These are phyloP conservation scores for Colletotrichum melonis DNA, from an alignment of 2,329 filamentous ascomycete genomes.

Conservation along the genomic window DNA sequence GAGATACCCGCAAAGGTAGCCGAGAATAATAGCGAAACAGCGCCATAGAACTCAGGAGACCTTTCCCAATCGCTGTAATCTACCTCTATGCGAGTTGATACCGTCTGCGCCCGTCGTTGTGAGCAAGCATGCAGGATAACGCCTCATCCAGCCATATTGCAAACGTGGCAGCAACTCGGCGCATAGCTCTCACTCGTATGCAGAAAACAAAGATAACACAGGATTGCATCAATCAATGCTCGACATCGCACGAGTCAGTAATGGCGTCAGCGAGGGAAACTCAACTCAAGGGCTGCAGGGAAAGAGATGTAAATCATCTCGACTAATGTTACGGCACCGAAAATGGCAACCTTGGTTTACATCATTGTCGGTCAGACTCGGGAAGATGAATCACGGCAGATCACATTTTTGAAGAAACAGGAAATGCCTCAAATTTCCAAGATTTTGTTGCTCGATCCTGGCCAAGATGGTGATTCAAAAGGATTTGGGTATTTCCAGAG, in stretches of 20 bases:
- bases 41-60: background rate
- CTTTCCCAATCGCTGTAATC: background rate
- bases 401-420: background rate
- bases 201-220: slow-evolving; percentile 8
- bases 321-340: slow-evolving; percentile 5
- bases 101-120: background rate
- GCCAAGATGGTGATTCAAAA: background rate
- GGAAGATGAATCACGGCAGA: background rate
- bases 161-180: background rate
- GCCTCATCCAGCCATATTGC: background rate
- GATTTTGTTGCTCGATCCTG: background rate
- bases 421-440: slow-evolving; percentile 6
- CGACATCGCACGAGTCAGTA: slow-evolving; percentile 30
- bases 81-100: background rate
- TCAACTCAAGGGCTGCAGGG: background rate
- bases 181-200: background rate
- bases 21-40: slow-evolving; percentile 33
- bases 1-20: slow-evolving; percentile 19
- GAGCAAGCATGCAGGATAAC: background rate
- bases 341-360: background rate
- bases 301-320: background rate
- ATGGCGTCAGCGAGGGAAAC: background rate
- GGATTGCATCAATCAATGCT: slow-evolving; percentile 17
- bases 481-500: background rate
- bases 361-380: background rate